Percentiles rank a stretch among this genome's conserved stretches.
phyloP scores from a whole-genome alignment of 306 rosid genomes.

The Datisca glomerata region DNA sequence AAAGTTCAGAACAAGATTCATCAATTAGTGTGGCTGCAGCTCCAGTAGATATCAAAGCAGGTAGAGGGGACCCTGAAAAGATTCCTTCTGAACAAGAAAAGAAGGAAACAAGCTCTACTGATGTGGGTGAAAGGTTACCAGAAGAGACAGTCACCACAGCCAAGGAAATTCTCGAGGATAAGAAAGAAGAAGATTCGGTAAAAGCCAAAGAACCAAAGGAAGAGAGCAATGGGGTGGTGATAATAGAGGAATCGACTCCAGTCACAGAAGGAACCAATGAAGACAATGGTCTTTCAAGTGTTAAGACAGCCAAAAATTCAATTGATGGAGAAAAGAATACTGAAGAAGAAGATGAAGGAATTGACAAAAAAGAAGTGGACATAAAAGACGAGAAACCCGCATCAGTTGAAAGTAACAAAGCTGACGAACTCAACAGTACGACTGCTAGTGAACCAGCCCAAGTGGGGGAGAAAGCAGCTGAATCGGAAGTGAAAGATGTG shows the following conservation, averaged over 20 bases:
- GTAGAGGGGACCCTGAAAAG: not conserved
- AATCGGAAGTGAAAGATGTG: slow-evolving; percentile 4
- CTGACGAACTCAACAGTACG: not conserved
- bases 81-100: not conserved
- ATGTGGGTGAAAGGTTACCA: not conserved
- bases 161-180: slow-evolving; percentile 2
- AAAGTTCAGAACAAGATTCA: slow-evolving; percentile 4
- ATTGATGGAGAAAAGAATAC: slow-evolving; percentile 2
- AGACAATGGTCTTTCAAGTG: not conserved
- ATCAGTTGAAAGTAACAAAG: not conserved
- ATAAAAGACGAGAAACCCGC: slow-evolving; percentile 3
- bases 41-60: not conserved
- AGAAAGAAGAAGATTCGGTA: slow-evolving; percentile 1
- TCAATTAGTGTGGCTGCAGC: not conserved
- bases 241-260: slow-evolving; percentile 2
- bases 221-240: not conserved
- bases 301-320: slow-evolving; percentile 3
- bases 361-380: slow-evolving; percentile 8
- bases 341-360: slow-evolving; percentile 4
- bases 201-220: slow-evolving; percentile 1
- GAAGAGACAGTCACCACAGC: not conserved
- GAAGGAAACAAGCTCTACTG: not conserved
- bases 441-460: not conserved
- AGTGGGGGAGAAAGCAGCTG: slow-evolving; percentile 1
- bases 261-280: not conserved